Conservation (phyloP, 306 rosid genomes). For the Medicago arabica region DNA sequence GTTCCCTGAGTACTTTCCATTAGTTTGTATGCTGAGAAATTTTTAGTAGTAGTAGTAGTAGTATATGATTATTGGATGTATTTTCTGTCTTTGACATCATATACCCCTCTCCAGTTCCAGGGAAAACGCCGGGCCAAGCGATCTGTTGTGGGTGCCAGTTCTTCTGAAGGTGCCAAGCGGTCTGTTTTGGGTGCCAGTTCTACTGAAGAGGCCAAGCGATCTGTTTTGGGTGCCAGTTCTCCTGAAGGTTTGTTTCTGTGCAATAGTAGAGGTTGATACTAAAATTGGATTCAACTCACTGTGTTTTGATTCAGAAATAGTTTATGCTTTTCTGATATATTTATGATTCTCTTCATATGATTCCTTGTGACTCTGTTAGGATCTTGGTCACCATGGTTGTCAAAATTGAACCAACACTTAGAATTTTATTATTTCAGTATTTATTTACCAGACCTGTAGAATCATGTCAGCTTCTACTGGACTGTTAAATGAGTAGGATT, state of each 20-base stretch:
- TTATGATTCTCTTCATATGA: too few relatives aligned
- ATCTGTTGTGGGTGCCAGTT: constrained; percentile 35
- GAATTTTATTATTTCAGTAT: constrained; percentile 15
- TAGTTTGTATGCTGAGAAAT: constrained; percentile 2
- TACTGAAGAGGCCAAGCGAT: constrained; percentile 18
- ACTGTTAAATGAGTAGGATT: constrained; percentile 9
- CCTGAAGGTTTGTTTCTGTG: constrained; percentile 38
- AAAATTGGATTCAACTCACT: constrained; percentile 1
- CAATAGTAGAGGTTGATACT: constrained; percentile 15
- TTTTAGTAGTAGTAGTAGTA: neutral
- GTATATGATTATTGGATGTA: constrained; percentile 11
- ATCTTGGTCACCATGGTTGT: constrained; percentile 10
- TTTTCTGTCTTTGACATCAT: constrained; percentile 39
- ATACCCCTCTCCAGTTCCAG: constrained; percentile 56
- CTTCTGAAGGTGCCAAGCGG: constrained; percentile 22
- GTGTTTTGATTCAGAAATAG: neutral
- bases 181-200: constrained; percentile 35
- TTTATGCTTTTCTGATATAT: constrained; percentile 9
- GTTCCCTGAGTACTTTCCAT: constrained; percentile 10
- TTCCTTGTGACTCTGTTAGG: neutral
- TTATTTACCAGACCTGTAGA: constrained; percentile 11
- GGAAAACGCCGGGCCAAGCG: constrained; percentile 40
- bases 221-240: constrained; percentile 35
- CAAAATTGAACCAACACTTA: constrained; percentile 9
- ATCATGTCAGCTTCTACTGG: constrained; percentile 3